Base-by-base conservation (phyloP, 108 stramenopile genomes). In the Epithemia pelagica region DNA sequence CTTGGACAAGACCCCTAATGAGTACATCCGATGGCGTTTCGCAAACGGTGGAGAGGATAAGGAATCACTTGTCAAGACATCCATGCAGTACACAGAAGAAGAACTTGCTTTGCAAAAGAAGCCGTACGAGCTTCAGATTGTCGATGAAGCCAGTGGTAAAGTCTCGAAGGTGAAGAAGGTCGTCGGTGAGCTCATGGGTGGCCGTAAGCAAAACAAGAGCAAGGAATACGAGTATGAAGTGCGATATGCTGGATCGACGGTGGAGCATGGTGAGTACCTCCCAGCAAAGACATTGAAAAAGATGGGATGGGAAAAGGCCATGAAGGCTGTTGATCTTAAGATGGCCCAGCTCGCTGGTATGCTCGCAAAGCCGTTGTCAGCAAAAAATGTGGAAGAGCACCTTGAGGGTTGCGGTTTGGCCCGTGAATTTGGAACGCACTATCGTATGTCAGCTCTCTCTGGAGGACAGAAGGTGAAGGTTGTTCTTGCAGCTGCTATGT, bases 381-480 rank as follows among this genome's bases (percentile, higher is more conserved):
- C 95, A 72, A 96, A 96, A 79, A 98, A 99, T 73, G 97, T 98
- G 54, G 99, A 97, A 70, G 80, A 95, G 76, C 98, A 99, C 78
- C 85, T 99, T 62, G 94, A 97, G 75, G 95, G 96, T 66, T 95
- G 96, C 67, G 96, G 96, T 67, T 94, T 99, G 64, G 95, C 91
- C 23, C 89, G 88, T 67, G 98, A 99, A 76, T 97, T 99, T 73
- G 95, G 96, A 65, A 96, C 96, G 28, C 96, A 99, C 86, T 96
- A 97, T 86, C 96, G 97, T 74, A 96, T 99, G 90, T 89, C 91
- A 62, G 96, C 96, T 52, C 87, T 99, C 33, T 96, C 96, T 28
- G 98, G 98, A 58, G 98, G 98, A 73, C 98, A 99, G 78, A 99
- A 99, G 85, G 98, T 98, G 57, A 98, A 98, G 94, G 96, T 99